These are phyloP conservation scores for Psilocybe cubensis DNA, from an alignment of 768 basidiomycete genomes.

Conservation along the genomic window DNA sequence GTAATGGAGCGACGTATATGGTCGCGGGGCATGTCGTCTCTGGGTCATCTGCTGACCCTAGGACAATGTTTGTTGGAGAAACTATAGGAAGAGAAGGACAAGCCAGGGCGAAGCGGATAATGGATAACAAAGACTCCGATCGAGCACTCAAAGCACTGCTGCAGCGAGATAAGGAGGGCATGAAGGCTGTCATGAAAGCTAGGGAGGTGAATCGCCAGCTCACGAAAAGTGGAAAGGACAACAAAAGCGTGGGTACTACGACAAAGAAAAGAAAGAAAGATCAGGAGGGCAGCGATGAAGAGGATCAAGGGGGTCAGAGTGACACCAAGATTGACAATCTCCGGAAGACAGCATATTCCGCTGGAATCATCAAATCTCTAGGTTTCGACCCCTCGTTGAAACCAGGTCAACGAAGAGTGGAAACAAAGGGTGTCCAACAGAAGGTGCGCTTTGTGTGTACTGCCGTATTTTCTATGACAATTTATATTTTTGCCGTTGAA, in stretches of 20 bases:
- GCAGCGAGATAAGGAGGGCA: slow-evolving; percentile 68
- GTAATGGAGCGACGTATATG: slow-evolving; percentile 66
- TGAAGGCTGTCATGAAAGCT: slow-evolving; percentile 64
- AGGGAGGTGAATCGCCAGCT: slow-evolving; percentile 40
- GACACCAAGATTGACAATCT: slow-evolving; percentile 6
- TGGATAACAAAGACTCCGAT: slow-evolving; percentile 63
- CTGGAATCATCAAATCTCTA: slow-evolving; percentile 66
- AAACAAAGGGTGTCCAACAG: slow-evolving; percentile 47
- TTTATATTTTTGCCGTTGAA: neutral
- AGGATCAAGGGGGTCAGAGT: slow-evolving; percentile 23
- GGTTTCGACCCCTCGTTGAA: slow-evolving; percentile 81
- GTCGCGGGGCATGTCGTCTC: slow-evolving; percentile 79
- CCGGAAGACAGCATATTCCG: slow-evolving; percentile 52
- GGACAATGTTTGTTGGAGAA: slow-evolving; percentile 62
- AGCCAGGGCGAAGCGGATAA: slow-evolving; percentile 69
- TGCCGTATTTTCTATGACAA: neutral
- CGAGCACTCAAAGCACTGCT: slow-evolving; percentile 60
- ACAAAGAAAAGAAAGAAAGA: slow-evolving; percentile 13
- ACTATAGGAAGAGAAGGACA: slow-evolving; percentile 81
- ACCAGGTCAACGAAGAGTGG: slow-evolving; percentile 45
- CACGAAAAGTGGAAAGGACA: slow-evolving; percentile 13
- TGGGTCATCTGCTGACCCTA: slow-evolving; percentile 39
- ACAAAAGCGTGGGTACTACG: neutral
- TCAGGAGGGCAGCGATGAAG: slow-evolving; percentile 4
- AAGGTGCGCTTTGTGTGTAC: slow-evolving; percentile 49